phyloP scores from a whole-genome alignment of 352 stramenopile genomes.

The Phytophthora citrophthora region DNA sequence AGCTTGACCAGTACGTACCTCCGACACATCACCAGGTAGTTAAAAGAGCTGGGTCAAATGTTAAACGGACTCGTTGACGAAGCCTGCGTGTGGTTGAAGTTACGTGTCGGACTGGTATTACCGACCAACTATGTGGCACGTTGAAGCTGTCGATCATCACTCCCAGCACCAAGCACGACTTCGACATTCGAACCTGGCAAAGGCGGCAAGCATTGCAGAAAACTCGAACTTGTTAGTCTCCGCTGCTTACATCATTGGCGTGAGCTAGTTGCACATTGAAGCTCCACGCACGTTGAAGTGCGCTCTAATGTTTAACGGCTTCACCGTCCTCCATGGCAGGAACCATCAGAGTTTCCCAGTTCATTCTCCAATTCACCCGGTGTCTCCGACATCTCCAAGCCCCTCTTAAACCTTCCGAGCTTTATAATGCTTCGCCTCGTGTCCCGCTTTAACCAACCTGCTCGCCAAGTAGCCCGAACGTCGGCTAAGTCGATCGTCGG shows the following conservation, averaged over 20 bases:
- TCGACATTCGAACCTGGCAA: no score
- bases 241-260: slow-evolving; percentile 5
- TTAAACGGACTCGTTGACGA: slow-evolving; percentile 8
- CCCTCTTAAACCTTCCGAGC: slow-evolving; percentile 3
- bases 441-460: slow-evolving; percentile 32
- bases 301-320: neutral
- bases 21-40: neutral
- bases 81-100: slow-evolving; percentile 22
- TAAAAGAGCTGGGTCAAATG: neutral
- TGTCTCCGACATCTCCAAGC: slow-evolving; percentile 20
- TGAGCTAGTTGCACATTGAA: slow-evolving; percentile 27
- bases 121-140: slow-evolving; percentile 13
- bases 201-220: slow-evolving; percentile 1
- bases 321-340: neutral
- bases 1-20: no score
- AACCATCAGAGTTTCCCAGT: neutral
- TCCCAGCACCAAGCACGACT: neutral
- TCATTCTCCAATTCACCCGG: slow-evolving; percentile 28
- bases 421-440: slow-evolving; percentile 32
- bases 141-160: slow-evolving; percentile 21
- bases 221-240: neutral
- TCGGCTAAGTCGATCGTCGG: slow-evolving; percentile 22
- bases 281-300: slow-evolving; percentile 23
- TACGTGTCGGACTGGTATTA: slow-evolving; percentile 10
- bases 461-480: slow-evolving; percentile 13